Evolutionary conservation across 2,329 filamentous ascomycete genomes (phyloP), one percentile per base, ranked within the genome.

Genomic region (Onygena corvina): DNA sequence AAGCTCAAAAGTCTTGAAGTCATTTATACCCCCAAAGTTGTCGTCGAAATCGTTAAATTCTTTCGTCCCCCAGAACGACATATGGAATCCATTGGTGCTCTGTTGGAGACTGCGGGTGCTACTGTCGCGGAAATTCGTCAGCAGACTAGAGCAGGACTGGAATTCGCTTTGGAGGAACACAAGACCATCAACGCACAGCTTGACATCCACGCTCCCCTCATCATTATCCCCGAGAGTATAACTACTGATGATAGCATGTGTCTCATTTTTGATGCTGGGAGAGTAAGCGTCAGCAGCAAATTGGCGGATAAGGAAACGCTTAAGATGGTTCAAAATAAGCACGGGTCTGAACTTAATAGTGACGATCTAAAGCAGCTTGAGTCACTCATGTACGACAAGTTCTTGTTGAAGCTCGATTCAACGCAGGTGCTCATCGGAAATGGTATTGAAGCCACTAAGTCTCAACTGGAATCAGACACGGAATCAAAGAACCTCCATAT

Each of bases 171-270:
- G 2, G 85, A 95, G 60, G 93, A 98, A 63, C 92, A 98, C 73
- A 96, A 94, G 72, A 96, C 92, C 1, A 83, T 98, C 63, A 94
- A 98, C 59, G 90, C 90, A 11, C 87, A 96, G 58, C 75, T 99
- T 36, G 92, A 98, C 64, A 78, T 98, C 9, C 89, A 95, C 62
- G 92, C 92, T 0, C 92, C 92, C 30, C 77, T 99, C 1, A 93
- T 99, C 57, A 96, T 99, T 55, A 80, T 98, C 7, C 92, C 92
- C 0, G 88, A 96, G 61, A 94, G 84, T 60, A 92, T 98, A 51
- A 90, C 83, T 0, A 78, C 81, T 18, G 74, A 82, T 59, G 82
- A 79, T 53, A 87, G 86, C 0, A 84, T 87, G 3, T 98, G 92
- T 60, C 73, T 98, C 52, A 95, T 98, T 57, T 70, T 99, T 1